These are phyloP conservation scores for Paxillus involutus DNA, from an alignment of 768 basidiomycete species.

Conservation along the genomic window DNA sequence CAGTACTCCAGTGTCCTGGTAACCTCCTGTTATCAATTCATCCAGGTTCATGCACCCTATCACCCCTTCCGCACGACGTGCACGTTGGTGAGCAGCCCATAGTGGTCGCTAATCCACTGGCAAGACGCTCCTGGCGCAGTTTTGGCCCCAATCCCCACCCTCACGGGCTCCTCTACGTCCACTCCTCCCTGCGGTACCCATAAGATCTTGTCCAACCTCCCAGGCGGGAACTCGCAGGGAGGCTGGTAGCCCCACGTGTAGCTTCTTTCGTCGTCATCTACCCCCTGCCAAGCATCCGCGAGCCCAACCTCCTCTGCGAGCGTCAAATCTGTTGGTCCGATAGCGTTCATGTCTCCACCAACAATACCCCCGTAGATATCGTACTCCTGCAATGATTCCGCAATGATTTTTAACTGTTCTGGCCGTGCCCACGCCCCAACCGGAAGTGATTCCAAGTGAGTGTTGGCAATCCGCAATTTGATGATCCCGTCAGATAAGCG, in stretches of 20 bases:
- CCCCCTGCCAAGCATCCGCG: slow-evolving; percentile 57
- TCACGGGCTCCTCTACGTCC: slow-evolving; percentile 50
- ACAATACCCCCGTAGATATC: slow-evolving; percentile 58
- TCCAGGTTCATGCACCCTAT: not conserved
- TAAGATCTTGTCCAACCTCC: slow-evolving; percentile 65
- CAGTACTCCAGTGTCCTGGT: not conserved
- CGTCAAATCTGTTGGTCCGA: slow-evolving; percentile 43
- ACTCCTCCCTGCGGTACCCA: slow-evolving; percentile 51
- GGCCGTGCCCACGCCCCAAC: slow-evolving; percentile 43
- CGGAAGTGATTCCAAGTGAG: slow-evolving; percentile 69
- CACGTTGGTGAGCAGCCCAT: slow-evolving; percentile 49
- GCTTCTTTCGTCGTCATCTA: slow-evolving; percentile 43
- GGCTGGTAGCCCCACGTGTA: slow-evolving; percentile 76
- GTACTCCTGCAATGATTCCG: slow-evolving; percentile 47
- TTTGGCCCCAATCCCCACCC: slow-evolving; percentile 57
- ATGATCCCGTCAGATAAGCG: slow-evolving; percentile 37
- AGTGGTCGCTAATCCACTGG: slow-evolving; percentile 67
- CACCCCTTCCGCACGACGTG: slow-evolving; percentile 23
- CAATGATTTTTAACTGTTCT: slow-evolving; percentile 53
- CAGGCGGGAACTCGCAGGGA: slow-evolving; percentile 41
- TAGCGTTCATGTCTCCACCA: slow-evolving; percentile 74
- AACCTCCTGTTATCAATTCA: not conserved
- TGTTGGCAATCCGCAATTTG: slow-evolving; percentile 65
- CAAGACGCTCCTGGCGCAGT: slow-evolving; percentile 31
- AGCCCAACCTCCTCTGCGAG: slow-evolving; percentile 49